Evolutionary conservation across 169 alveolate genomes (phyloP).

Genomic region (Nephromyces sp.): DNA sequence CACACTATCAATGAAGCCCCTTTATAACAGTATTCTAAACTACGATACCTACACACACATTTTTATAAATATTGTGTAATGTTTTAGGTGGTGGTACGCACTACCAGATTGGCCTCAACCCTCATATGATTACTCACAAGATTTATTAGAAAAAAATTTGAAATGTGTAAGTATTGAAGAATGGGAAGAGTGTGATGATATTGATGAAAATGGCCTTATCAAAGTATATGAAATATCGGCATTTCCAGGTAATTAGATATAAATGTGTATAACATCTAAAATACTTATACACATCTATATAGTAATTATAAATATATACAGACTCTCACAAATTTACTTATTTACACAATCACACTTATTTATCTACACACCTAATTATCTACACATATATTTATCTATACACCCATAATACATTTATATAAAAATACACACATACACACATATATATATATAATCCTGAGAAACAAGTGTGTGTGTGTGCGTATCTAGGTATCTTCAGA

Average conservation of each 20-base stretch:
- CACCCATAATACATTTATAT: too few relatives aligned
- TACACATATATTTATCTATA: too few relatives aligned
- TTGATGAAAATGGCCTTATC: slow-evolving; percentile 58
- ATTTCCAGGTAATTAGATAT: slow-evolving; percentile 38
- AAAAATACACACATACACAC: too few relatives aligned
- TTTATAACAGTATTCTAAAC: background rate
- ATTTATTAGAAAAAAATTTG: slow-evolving; percentile 50
- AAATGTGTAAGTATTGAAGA: slow-evolving; percentile 57
- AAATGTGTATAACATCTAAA: too few relatives aligned
- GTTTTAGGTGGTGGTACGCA: slow-evolving; percentile 74
- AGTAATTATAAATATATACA: too few relatives aligned
- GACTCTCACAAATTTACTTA: too few relatives aligned
- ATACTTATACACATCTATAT: too few relatives aligned
- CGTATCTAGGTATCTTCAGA: slow-evolving; percentile 55
- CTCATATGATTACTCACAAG: slow-evolving; percentile 47
- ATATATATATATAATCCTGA: too few relatives aligned
- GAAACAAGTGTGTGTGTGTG: too few relatives aligned
- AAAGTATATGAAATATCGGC: slow-evolving; percentile 67
- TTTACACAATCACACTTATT: too few relatives aligned
- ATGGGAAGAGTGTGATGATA: slow-evolving; percentile 65
- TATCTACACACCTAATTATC: too few relatives aligned
- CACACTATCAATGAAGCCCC: background rate
- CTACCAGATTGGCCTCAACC: slow-evolving; percentile 82
- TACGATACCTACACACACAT: too few relatives aligned
- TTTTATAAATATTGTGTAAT: slow-evolving; percentile 15